These are phyloP conservation scores for Botryotinia convoluta DNA, from an alignment of 2,329 filamentous ascomycete genomes.

Conservation along the genomic window DNA sequence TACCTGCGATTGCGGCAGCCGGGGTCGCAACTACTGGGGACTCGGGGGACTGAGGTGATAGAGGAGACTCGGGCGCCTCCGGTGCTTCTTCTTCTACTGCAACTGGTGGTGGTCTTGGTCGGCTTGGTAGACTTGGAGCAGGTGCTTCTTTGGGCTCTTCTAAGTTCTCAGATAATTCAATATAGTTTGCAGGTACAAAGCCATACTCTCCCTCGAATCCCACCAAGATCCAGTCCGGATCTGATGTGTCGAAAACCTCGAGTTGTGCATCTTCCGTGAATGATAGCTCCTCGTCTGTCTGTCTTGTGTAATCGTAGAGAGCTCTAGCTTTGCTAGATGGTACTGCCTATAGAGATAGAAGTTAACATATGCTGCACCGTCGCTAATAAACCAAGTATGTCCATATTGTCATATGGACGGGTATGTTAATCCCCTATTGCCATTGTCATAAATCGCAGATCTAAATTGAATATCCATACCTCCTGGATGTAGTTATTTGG, in stretches of 20 bases:
- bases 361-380: conserved; percentile 22
- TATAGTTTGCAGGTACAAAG: conserved; percentile 95
- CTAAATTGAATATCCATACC: conserved; percentile 53
- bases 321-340: conserved; percentile 73
- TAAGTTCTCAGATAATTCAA: conserved; percentile 60
- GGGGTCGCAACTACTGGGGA: conserved; percentile 29
- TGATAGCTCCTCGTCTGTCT: conserved; percentile 96
- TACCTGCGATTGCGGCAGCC: conserved; percentile 51
- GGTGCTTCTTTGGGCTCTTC: conserved; percentile 37
- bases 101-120: conserved; percentile 36
- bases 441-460: neutral
- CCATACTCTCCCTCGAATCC: conserved; percentile 82
- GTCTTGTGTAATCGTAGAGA: conserved; percentile 96
- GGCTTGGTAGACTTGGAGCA: conserved; percentile 39
- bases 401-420: neutral
- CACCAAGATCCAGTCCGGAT: conserved; percentile 95
- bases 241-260: conserved; percentile 82
- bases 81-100: conserved; percentile 27
- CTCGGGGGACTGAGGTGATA: conserved; percentile 17
- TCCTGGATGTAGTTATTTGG: conserved; percentile 95
- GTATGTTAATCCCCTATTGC: neutral
- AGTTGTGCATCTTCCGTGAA: conserved; percentile 86
- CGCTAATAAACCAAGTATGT: neutral
- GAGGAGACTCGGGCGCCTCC: conserved; percentile 10
- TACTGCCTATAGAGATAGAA: conserved; percentile 51